Evolutionary conservation across 2,329 filamentous ascomycete genomes (phyloP).

Genomic region (Phoma sp.): DNA sequence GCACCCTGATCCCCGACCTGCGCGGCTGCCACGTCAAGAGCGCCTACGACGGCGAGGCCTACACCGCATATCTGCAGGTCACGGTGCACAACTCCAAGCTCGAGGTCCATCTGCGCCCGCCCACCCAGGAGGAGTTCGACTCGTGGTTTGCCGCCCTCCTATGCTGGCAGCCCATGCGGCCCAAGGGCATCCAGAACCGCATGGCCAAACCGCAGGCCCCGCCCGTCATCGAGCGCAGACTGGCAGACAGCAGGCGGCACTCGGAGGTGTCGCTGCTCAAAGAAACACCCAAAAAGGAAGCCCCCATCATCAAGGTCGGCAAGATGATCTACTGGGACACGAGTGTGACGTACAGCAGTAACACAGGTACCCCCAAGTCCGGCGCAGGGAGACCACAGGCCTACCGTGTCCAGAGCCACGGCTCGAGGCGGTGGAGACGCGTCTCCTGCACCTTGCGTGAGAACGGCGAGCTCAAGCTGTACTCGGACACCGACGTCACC

Average conservation of each 20-base stretch:
- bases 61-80: constrained; percentile 59
- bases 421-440: constrained; percentile 76
- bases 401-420: constrained; percentile 63
- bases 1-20: constrained; percentile 74
- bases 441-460: constrained; percentile 95
- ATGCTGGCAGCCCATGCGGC: constrained; percentile 80
- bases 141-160: constrained; percentile 81
- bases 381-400: constrained; percentile 56
- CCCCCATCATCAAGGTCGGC: constrained; percentile 87
- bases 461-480: constrained; percentile 91
- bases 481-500: constrained; percentile 82
- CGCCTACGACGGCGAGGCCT: constrained; percentile 56
- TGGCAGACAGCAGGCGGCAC: constrained; percentile 54
- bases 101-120: constrained; percentile 71
- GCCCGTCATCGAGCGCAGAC: constrained; percentile 44
- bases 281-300: constrained; percentile 71
- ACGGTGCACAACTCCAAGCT: constrained; percentile 62
- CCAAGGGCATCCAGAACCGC: constrained; percentile 62
- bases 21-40: constrained; percentile 74
- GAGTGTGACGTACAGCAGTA: constrained; percentile 61
- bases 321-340: constrained; percentile 75
- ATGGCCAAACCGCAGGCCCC: constrained; percentile 59
- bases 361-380: constrained; percentile 48
- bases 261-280: constrained; percentile 64
- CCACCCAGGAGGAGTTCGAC: constrained; percentile 72